Evolutionary conservation across 1,284 basidiomycete species (phyloP).

Genomic region (Chalciporus sp.): DNA sequence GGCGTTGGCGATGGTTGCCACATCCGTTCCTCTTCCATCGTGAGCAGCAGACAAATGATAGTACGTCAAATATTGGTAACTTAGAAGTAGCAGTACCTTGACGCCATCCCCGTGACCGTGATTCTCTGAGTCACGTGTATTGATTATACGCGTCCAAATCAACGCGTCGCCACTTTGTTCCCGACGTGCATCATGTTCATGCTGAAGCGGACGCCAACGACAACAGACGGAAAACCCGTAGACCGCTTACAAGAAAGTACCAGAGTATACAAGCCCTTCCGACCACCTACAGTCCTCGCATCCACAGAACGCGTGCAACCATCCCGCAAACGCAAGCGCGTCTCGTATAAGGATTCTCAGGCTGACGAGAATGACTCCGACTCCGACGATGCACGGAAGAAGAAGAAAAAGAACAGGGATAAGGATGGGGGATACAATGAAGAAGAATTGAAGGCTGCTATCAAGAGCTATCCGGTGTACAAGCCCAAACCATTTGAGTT

Average conservation of each 20-base stretch:
- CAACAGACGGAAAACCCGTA: slow-evolving; percentile 64
- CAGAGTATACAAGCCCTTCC: slow-evolving; percentile 79
- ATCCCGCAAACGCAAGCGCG: slow-evolving; percentile 78
- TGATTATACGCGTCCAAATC: slow-evolving; percentile 8
- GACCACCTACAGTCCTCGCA: slow-evolving; percentile 60
- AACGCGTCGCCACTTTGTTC: background rate
- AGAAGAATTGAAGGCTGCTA: slow-evolving; percentile 58
- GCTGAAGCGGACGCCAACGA: slow-evolving; percentile 71
- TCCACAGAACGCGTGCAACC: slow-evolving; percentile 61
- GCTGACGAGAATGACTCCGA: slow-evolving; percentile 54
- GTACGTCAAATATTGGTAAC: background rate
- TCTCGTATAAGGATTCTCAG: slow-evolving; percentile 73
- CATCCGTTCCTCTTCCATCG: slow-evolving; percentile 8
- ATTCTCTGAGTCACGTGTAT: slow-evolving; percentile 8
- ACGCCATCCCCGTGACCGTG: background rate
- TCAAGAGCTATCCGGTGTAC: slow-evolving; percentile 82
- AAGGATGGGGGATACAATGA: slow-evolving; percentile 60
- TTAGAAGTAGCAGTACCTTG: background rate
- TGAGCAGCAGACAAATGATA: background rate
- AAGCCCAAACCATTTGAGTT: slow-evolving; percentile 79
- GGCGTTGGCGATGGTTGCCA: slow-evolving; percentile 37
- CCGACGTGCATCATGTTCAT: slow-evolving; percentile 39
- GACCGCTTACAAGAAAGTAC: slow-evolving; percentile 70
- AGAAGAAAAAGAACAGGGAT: slow-evolving; percentile 56
- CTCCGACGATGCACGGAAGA: slow-evolving; percentile 50